phyloP scores from a whole-genome alignment of 345 rosid species.

The Melaleuca quinquenervia region DNA sequence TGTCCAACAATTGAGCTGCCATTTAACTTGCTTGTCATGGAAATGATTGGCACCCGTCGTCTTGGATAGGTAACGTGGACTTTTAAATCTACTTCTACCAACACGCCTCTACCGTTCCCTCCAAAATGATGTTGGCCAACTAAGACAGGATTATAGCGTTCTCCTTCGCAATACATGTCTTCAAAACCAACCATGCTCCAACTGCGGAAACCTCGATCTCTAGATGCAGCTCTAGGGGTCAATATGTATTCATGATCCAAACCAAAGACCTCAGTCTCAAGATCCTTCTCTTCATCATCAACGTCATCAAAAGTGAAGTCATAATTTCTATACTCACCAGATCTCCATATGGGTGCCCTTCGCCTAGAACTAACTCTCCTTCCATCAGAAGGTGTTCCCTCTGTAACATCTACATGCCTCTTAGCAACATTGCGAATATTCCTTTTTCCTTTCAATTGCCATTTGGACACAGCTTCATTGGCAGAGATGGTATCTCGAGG shows the following conservation, averaged over 20 bases:
- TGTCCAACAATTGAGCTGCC: constrained; percentile 94
- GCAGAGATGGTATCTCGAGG: constrained; percentile 29
- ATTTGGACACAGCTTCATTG: constrained; percentile 69
- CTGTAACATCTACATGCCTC: constrained; percentile 27
- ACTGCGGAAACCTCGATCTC: constrained; percentile 24
- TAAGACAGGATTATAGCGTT: constrained; percentile 28
- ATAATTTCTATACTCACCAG: constrained; percentile 20
- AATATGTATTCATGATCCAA: constrained; percentile 22
- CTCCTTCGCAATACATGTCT: constrained; percentile 39
- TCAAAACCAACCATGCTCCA: constrained; percentile 40
- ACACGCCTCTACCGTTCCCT: constrained; percentile 32
- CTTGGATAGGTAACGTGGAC: constrained; percentile 76
- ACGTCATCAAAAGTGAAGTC: constrained; percentile 15
- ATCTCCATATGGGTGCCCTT: constrained; percentile 27
- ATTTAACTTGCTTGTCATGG: constrained; percentile 67
- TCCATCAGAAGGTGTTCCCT: constrained; percentile 23
- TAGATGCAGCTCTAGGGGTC: constrained; percentile 27
- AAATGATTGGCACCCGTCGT: constrained; percentile 73
- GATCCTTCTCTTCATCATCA: constrained; percentile 40
- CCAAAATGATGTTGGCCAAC: constrained; percentile 24
- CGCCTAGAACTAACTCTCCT: constrained; percentile 27
- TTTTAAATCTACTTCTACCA: constrained; percentile 80
- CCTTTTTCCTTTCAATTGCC: constrained; percentile 91
- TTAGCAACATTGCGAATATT: constrained; percentile 58
- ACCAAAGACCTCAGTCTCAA: constrained; percentile 22